Evolutionary conservation across 225 moss, liverwort and hornwort species (phyloP), one percentile per base, ranked within the genome.

Genomic region (Antitrichia curtipendula): DNA sequence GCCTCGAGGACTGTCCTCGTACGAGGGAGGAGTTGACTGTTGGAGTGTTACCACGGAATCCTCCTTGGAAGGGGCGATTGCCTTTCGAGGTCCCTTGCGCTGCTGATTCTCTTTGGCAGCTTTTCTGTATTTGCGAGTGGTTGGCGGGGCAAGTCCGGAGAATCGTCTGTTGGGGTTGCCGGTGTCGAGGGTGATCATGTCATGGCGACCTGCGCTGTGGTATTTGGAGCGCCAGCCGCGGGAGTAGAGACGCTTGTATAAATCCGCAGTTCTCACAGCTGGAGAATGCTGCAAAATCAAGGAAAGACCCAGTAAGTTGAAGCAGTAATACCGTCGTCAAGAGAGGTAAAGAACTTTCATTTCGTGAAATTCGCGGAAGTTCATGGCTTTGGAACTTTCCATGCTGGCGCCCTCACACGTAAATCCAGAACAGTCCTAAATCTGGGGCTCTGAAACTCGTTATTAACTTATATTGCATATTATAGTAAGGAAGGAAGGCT

Each of bases 161-260:
- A 75, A 52, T 59, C 86, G 87, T 34, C 75, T 88, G 24, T 87
- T 90, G 41, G 76, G 85, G 72, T 75, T 91, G 16, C 89, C 86
- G 16, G 75, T 84, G 88, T 91, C 94, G 43, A 92, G 89, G 69
- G 95, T 47, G 69, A 68, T 92, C 57, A 93, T 88, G 84, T 94
- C 96, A 38, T 88, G 92, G 47, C 94, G 92, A 80, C 92, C 92
- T 53, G 95, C 87, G 86, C 92, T 95, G 83, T 96, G 94, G 89
- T 94, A 96, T 58, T 93, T 97, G 18, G 96, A 96, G 79, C 96
- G 95, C 94, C 95, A 96, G 53, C 97, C 97, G 84, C 94, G 89
- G 3, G 95, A 95, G 90, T 97, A 96, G 4, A 97, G 94, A 38
- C 93, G 91, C 86, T 96, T 97, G 61, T 97, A 96, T 49, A 96